phyloP scores from a whole-genome alignment of 441 rosid genomes.

The Brassica balearica region DNA sequence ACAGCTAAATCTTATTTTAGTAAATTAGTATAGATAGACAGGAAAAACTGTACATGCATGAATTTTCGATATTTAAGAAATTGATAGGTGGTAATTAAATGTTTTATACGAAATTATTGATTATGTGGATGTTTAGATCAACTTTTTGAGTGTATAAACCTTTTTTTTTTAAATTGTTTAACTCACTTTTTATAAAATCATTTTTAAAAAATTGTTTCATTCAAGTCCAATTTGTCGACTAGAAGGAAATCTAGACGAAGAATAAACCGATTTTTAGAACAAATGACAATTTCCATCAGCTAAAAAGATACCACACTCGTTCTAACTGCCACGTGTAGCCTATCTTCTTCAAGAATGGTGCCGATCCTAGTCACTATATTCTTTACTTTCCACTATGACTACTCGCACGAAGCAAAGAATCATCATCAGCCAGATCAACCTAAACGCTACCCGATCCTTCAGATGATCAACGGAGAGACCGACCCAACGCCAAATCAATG shows the following conservation, averaged over 20 bases:
- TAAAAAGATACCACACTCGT: slow-evolving; percentile 7
- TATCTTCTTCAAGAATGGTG: slow-evolving; percentile 45
- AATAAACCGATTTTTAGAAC: not conserved
- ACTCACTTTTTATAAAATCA: not conserved
- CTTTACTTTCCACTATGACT: slow-evolving; percentile 29
- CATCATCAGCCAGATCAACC: slow-evolving; percentile 7
- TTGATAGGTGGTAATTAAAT: not conserved
- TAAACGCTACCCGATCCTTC: not conserved
- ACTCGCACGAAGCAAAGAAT: slow-evolving; percentile 38
- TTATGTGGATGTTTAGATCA: not conserved
- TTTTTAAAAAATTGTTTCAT: not conserved
- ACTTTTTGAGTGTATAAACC: not conserved
- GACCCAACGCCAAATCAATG: slow-evolving; percentile 31
- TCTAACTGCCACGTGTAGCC: slow-evolving; percentile 36
- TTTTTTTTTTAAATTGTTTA: not conserved
- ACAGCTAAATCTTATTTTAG: not conserved
- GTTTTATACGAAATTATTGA: not conserved
- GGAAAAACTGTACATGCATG: not conserved
- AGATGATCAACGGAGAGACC: not conserved
- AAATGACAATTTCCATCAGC: not conserved
- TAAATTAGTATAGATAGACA: not conserved
- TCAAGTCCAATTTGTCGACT: not conserved
- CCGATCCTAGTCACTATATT: slow-evolving; percentile 35
- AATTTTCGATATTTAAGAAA: too few relatives aligned
- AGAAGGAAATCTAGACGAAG: not conserved